Percentiles rank a stretch among this genome's conserved stretches.
These are phyloP conservation scores for Veloboletus limbatus DNA, from an alignment of 1,284 basidiomycete species.

Conservation along the genomic window DNA sequence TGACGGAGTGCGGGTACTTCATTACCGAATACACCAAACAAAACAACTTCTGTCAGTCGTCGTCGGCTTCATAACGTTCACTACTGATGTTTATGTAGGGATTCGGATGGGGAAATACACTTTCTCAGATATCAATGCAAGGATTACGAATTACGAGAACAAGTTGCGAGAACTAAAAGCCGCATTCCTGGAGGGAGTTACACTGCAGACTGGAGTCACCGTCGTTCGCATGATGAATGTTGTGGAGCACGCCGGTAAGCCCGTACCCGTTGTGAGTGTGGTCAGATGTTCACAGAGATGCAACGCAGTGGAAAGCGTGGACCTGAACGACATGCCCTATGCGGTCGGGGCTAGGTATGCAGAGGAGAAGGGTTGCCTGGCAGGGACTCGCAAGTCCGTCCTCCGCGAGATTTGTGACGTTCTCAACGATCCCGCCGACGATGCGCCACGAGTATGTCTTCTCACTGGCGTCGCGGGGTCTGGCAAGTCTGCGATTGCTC, in stretches of 20 bases:
- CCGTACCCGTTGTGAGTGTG: not conserved
- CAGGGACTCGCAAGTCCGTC: not conserved
- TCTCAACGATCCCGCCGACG: not conserved
- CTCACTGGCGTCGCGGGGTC: not conserved
- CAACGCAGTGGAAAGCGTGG: not conserved
- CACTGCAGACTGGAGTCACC: not conserved
- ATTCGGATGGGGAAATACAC: not conserved
- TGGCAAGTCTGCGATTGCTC: not conserved
- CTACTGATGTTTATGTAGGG: not conserved
- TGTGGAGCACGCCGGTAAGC: not conserved
- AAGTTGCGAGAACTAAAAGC: not conserved
- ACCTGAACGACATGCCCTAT: not conserved
- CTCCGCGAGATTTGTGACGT: not conserved
- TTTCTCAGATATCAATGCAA: not conserved
- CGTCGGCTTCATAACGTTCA: not conserved
- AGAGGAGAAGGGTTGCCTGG: not conserved
- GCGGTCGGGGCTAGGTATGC: not conserved
- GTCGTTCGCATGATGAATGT: not conserved
- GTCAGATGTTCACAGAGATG: not conserved
- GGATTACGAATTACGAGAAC: not conserved
- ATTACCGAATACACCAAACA: not conserved
- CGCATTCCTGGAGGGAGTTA: not conserved
- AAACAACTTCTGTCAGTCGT: not conserved
- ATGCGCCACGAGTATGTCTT: not conserved
- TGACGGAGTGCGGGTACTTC: constrained; percentile 2